These are phyloP conservation scores for Oidium heveae DNA, from an alignment of 2,329 filamentous ascomycete species.

Conservation along the genomic window DNA sequence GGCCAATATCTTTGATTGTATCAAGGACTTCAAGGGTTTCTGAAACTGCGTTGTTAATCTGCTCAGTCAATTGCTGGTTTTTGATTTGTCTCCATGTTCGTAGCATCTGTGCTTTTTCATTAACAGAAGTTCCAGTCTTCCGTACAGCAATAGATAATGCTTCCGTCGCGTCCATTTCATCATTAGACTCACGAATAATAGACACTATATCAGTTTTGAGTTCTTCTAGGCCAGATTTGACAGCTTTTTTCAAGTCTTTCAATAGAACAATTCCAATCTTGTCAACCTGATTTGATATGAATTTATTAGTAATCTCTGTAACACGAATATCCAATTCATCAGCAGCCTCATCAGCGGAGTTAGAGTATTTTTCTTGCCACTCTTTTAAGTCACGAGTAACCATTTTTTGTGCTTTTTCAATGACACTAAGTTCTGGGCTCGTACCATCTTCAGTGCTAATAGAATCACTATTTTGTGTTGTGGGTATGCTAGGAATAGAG, in stretches of 20 bases:
- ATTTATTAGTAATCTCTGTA: conserved; percentile 43
- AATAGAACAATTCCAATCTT: conserved; percentile 41
- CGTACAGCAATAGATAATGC: conserved; percentile 27
- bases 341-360: conserved; percentile 63
- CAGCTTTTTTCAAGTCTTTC: conserved; percentile 39
- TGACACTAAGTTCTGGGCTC: conserved; percentile 21
- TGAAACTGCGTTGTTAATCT: conserved; percentile 31
- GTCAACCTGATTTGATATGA: conserved; percentile 39
- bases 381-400: conserved; percentile 54
- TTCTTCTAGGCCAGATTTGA: conserved; percentile 33
- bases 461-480: too few relatives aligned
- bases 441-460: conserved; percentile 1
- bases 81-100: conserved; percentile 36
- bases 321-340: conserved; percentile 38
- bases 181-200: conserved; percentile 29
- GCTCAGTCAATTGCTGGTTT: conserved; percentile 27
- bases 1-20: conserved; percentile 38
- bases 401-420: conserved; percentile 33
- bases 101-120: conserved; percentile 36
- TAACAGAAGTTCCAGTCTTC: conserved; percentile 32
- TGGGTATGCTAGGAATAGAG: too few relatives aligned
- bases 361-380: conserved; percentile 76
- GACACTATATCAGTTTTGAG: conserved; percentile 43
- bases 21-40: conserved; percentile 44
- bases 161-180: conserved; percentile 7